A percentile compares a stretch with the other conserved stretches of the same genome.
phyloP scores from a whole-genome alignment of 345 rosid genomes.

The Psidium guajava region DNA sequence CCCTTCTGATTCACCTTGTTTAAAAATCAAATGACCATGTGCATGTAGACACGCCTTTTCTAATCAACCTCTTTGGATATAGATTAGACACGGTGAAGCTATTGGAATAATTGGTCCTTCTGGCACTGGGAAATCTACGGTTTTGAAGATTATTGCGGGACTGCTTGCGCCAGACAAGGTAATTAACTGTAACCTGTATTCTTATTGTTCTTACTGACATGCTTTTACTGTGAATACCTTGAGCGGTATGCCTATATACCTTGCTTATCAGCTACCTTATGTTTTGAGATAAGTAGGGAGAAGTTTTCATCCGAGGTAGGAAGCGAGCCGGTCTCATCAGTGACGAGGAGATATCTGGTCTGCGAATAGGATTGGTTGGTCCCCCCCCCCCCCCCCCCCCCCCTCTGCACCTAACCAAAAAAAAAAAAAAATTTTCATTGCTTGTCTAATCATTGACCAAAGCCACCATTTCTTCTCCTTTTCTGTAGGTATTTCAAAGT shows the following conservation, averaged over 20 bases:
- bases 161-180: constrained; percentile 99
- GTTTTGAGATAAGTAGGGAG: constrained; percentile 48
- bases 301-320: constrained; percentile 73
- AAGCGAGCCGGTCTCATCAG: constrained; percentile 74
- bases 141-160: constrained; percentile 91
- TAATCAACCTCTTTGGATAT: neutral
- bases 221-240: neutral
- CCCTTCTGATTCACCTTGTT: neutral
- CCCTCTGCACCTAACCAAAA: neutral
- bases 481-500: constrained; percentile 81
- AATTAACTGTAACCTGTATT: neutral
- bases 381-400: neutral
- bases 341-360: constrained; percentile 75
- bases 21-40: neutral
- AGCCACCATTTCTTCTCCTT: neutral
- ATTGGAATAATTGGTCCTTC: constrained; percentile 99
- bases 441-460: neutral
- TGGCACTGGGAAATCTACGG: constrained; percentile 95
- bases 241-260: neutral
- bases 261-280: neutral
- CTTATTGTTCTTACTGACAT: neutral
- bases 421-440: neutral
- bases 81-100: constrained; percentile 98
- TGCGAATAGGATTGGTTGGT: constrained; percentile 85
- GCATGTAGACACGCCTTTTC: neutral